These are phyloP conservation scores for Xylaria sp. DNA, from an alignment of 2,329 filamentous ascomycete genomes.

Conservation along the genomic window DNA sequence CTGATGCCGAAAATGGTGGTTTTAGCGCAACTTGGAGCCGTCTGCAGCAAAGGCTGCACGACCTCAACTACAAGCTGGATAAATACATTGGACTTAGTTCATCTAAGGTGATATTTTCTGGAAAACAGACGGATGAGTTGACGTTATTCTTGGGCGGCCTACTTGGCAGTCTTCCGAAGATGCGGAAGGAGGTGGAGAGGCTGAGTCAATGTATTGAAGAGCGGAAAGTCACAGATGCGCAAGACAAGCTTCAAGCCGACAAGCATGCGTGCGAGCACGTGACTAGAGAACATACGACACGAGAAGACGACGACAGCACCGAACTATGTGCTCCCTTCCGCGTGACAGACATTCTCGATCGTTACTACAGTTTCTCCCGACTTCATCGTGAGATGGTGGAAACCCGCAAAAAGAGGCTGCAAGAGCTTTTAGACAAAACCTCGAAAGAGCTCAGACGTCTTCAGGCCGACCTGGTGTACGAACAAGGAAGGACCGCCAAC, in stretches of 20 bases:
- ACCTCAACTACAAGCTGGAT: constrained; percentile 15
- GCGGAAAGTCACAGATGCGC: not conserved
- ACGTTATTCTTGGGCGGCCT: constrained; percentile 7
- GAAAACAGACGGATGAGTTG: constrained; percentile 18
- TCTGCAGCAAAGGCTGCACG: constrained; percentile 19
- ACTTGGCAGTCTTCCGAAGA: not conserved
- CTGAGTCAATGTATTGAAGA: not conserved
- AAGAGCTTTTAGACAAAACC: constrained; percentile 11
- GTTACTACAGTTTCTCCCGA: constrained; percentile 19
- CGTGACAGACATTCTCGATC: constrained; percentile 12
- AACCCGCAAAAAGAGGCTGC: constrained; percentile 22
- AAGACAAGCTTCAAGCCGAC: not conserved
- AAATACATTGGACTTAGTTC: constrained; percentile 8
- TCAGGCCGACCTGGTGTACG: constrained; percentile 18
- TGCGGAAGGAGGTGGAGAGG: constrained; percentile 2
- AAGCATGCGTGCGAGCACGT: not conserved
- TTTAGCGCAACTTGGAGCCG: constrained; percentile 5
- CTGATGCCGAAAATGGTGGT: constrained; percentile 5
- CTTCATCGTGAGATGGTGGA: constrained; percentile 19
- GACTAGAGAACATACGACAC: not conserved
- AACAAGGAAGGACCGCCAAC: constrained; percentile 15
- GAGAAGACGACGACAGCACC: not conserved
- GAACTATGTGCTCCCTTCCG: not conserved
- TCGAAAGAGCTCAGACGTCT: constrained; percentile 22
- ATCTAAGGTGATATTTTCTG: not conserved